A percentile compares a stretch with the other conserved stretches of the same genome.
These are phyloP conservation scores for Melastoma candidum DNA, from an alignment of 441 rosid genomes.

Conservation along the genomic window DNA sequence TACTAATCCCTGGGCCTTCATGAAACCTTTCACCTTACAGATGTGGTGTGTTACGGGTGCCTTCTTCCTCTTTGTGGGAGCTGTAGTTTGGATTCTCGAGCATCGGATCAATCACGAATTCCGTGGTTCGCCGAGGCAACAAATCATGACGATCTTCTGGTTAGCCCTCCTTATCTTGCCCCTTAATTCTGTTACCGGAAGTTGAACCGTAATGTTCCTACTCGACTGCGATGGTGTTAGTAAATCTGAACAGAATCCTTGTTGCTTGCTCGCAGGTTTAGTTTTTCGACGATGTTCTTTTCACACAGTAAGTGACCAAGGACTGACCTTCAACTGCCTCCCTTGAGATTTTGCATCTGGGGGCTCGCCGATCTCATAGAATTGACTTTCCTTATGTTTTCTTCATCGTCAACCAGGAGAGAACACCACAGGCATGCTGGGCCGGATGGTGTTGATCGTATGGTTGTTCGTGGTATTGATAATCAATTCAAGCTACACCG, in stretches of 20 bases:
- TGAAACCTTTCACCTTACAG: constrained; percentile 64
- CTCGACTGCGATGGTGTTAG: constrained; percentile 3
- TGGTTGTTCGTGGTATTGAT: constrained; percentile 92
- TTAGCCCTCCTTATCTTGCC: constrained; percentile 20
- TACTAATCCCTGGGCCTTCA: constrained; percentile 90
- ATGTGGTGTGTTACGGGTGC: constrained; percentile 93
- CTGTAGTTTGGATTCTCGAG: constrained; percentile 93
- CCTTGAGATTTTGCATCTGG: background rate
- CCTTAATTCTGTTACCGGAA: background rate
- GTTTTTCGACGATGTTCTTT: constrained; percentile 98
- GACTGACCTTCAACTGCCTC: constrained; percentile 11
- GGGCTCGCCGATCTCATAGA: background rate
- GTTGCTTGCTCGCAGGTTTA: constrained; percentile 69
- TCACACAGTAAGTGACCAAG: constrained; percentile 63
- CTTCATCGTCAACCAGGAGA: constrained; percentile 46
- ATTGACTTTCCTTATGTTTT: constrained; percentile 9
- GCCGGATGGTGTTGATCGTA: constrained; percentile 73
- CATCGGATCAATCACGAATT: constrained; percentile 78
- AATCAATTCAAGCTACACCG: constrained; percentile 96
- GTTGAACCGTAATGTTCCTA: too few relatives aligned
- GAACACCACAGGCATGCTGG: constrained; percentile 78
- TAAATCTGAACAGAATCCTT: constrained; percentile 9
- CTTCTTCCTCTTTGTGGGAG: constrained; percentile 79
- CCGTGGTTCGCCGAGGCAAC: constrained; percentile 82
- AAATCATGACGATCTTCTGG: constrained; percentile 77